Evolutionary conservation across 2,329 filamentous ascomycete species (phyloP).

Genomic region (Penicillium sp.): DNA sequence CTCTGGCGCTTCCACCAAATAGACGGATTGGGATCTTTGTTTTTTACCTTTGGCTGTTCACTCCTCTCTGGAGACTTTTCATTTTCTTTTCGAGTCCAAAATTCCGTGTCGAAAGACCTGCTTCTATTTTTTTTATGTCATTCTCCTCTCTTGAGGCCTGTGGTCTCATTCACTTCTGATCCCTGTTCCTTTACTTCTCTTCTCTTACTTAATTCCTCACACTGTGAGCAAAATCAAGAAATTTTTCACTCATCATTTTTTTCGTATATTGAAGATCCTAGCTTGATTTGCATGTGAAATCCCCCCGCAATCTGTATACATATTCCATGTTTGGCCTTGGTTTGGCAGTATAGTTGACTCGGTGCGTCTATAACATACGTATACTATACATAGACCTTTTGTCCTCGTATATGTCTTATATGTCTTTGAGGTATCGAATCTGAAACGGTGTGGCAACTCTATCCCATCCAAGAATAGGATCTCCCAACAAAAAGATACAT

Average conservation of each 20-base stretch:
- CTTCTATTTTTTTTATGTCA: constrained; percentile 12
- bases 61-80: constrained; percentile 7
- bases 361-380: neutral
- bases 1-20: constrained; percentile 25
- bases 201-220: constrained; percentile 20
- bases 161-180: constrained; percentile 22
- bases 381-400: neutral
- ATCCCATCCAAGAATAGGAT: neutral
- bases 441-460: neutral
- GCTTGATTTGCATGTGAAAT: constrained; percentile 4
- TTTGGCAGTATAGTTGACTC: no score
- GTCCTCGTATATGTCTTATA: neutral
- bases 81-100: constrained; percentile 17
- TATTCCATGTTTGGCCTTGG: neutral
- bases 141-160: constrained; percentile 26
- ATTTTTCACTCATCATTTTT: neutral
- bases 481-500: neutral
- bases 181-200: constrained; percentile 11
- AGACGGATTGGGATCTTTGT: constrained; percentile 20
- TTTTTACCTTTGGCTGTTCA: constrained; percentile 15
- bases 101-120: constrained; percentile 16
- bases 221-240: constrained; percentile 18
- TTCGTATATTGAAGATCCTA: neutral
- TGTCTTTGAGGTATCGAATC: neutral
- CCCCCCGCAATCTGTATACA: neutral